Conservation (phyloP, 2,329 filamentous ascomycete genomes). For the Ophiostoma australiae region DNA sequence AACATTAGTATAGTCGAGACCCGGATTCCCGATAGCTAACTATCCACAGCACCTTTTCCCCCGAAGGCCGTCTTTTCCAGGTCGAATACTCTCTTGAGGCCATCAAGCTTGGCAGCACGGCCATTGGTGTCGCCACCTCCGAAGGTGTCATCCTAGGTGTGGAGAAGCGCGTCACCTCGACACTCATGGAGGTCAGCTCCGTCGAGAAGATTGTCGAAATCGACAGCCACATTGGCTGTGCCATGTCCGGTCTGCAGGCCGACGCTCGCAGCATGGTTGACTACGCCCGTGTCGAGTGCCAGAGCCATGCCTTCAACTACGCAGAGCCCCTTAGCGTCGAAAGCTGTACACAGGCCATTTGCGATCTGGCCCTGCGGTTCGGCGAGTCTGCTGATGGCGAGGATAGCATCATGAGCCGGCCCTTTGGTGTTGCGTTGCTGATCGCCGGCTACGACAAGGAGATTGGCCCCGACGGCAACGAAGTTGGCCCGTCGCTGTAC, state of each 20-base stretch:
- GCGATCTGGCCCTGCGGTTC: constrained; percentile 91
- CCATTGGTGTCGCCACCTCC: constrained; percentile 93
- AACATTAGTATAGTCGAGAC: background rate
- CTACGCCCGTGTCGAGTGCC: constrained; percentile 94
- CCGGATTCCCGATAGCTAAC: background rate
- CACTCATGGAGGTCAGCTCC: constrained; percentile 92
- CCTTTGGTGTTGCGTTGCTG: constrained; percentile 92
- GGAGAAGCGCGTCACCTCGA: constrained; percentile 97
- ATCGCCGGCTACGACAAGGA: constrained; percentile 81
- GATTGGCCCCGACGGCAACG: constrained; percentile 36
- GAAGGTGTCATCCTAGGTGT: constrained; percentile 95
- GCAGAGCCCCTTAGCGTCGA: constrained; percentile 91
- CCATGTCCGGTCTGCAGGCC: constrained; percentile 96
- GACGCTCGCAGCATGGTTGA: constrained; percentile 97
- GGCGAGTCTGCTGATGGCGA: constrained; percentile 96
- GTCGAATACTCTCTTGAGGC: constrained; percentile 99
- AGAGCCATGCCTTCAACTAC: constrained; percentile 97
- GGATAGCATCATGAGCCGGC: constrained; percentile 97
- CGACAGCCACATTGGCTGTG: constrained; percentile 96
- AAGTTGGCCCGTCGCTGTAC: constrained; percentile 94
- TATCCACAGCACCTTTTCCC: constrained; percentile 85
- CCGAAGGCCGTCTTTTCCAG: constrained; percentile 98
- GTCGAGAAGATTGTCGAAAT: constrained; percentile 99
- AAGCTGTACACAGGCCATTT: constrained; percentile 98
- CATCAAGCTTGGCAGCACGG: constrained; percentile 98